phyloP scores from a whole-genome alignment of 1,284 basidiomycete genomes.

The Ustilago xerochloae region DNA sequence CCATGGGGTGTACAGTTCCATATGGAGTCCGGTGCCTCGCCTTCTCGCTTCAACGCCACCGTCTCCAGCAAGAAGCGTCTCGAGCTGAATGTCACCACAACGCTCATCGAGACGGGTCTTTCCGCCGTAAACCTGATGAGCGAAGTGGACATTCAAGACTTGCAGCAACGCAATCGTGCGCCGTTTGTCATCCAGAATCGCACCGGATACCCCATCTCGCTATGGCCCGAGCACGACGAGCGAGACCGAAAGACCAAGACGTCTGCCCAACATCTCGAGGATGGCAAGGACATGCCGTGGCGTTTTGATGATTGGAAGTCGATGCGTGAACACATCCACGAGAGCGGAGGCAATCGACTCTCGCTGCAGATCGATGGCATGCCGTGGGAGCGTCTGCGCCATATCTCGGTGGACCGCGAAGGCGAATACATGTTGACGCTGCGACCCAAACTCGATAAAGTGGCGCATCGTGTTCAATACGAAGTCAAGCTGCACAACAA shows the following conservation, averaged over 20 bases:
- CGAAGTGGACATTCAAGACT: slow-evolving; percentile 71
- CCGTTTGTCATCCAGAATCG: slow-evolving; percentile 93
- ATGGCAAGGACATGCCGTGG: slow-evolving; percentile 89
- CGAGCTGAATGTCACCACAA: slow-evolving; percentile 92
- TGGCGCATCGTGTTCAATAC: slow-evolving; percentile 85
- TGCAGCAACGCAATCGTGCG: slow-evolving; percentile 76
- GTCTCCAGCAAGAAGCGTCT: slow-evolving; percentile 84
- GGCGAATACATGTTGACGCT: slow-evolving; percentile 91
- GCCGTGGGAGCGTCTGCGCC: slow-evolving; percentile 88
- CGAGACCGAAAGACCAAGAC: slow-evolving; percentile 62
- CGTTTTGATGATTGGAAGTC: slow-evolving; percentile 96
- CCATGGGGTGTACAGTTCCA: slow-evolving; percentile 88
- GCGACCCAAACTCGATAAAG: slow-evolving; percentile 80
- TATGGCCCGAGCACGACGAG: slow-evolving; percentile 72
- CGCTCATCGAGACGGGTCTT: slow-evolving; percentile 86
- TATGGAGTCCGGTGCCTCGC: slow-evolving; percentile 66
- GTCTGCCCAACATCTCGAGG: slow-evolving; percentile 70
- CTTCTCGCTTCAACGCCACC: slow-evolving; percentile 74
- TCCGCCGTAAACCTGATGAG: slow-evolving; percentile 79
- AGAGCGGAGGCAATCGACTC: slow-evolving; percentile 58
- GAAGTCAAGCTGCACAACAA: slow-evolving; percentile 92
- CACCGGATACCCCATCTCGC: slow-evolving; percentile 76
- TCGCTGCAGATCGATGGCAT: slow-evolving; percentile 80
- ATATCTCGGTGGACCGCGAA: slow-evolving; percentile 91
- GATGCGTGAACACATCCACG: slow-evolving; percentile 77